Evolutionary conservation across 1,139 yeast genomes (phyloP), one percentile per base, ranked within the genome.

Genomic region (Taphrina sp.): DNA sequence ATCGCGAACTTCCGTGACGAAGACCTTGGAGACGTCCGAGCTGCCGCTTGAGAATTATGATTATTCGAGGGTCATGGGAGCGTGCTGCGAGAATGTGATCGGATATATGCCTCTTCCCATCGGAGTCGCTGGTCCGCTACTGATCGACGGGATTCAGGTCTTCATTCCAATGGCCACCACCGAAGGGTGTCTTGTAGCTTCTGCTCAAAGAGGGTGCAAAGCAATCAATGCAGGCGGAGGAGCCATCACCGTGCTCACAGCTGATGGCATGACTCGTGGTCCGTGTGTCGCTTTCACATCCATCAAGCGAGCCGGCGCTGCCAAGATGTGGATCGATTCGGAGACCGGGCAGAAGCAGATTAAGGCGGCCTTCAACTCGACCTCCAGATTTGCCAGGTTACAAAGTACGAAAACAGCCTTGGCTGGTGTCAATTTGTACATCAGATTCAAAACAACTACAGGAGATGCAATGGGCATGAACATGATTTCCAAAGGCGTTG

Each of bases 401-500:
- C 95, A 87, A 71, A 84, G 85, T 64, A 76, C 90, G 63, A 86
- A 89, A 70, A 88, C 97, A 26, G 95, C 97, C 1, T 74, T 92
- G 69, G 98, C 98, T n/a, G 98, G 99, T 38, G 85, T 86, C 54
- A 75, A 85, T 63, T 75, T 94, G 65, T 92, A 79, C 67, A 84
- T 94, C 65, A 82, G 98, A 66, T 92, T 92, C 76, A 82, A 90
- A 69, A 92, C 99, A 24, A 89, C 96, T 39, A 92, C 99, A 33
- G 99, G 99, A 71, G 99, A 92, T 75, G 98, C 98, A 17, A 92
- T 92, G 99, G 99, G 98, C 63, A 92, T 92, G 99, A 92, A 92
- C 69, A 94, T 92, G 99, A 94, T 92, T 63, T 92, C 98, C 29
- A 92, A 92, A 72, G 99, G 98, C 70, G 96, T 88, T 53, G 99